These are phyloP conservation scores for Stereocaulon alpinum DNA, from an alignment of 495 filamentous ascomycete genomes.

Conservation along the genomic window DNA sequence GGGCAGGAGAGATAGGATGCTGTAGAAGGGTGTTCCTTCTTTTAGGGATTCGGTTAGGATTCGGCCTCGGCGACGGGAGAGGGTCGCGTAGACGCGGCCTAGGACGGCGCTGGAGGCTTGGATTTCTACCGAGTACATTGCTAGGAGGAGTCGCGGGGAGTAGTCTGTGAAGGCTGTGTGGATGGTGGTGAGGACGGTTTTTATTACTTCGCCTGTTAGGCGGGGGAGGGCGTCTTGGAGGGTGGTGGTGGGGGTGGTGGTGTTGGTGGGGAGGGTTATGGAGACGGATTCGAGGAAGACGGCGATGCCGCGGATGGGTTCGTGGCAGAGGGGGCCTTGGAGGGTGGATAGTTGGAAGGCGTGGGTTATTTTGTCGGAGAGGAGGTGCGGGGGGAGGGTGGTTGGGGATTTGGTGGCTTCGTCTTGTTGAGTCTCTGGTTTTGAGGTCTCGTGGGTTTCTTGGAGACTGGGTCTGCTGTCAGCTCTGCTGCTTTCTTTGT, in stretches of 20 bases:
- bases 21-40: constrained; percentile 94
- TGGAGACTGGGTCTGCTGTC: constrained; percentile 10
- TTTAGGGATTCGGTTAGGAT: constrained; percentile 87
- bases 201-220: constrained; percentile 83
- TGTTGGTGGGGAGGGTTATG: constrained; percentile 34
- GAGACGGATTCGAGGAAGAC: constrained; percentile 79
- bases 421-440: constrained; percentile 3
- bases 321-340: constrained; percentile 83
- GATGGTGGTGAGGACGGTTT: constrained; percentile 76
- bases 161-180: constrained; percentile 85
- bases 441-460: constrained; percentile 11
- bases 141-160: constrained; percentile 83
- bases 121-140: constrained; percentile 98
- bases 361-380: constrained; percentile 82
- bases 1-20: constrained; percentile 73
- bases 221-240: constrained; percentile 27
- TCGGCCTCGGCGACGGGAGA: constrained; percentile 80
- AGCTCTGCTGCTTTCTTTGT: not conserved
- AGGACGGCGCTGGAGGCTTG: constrained; percentile 94
- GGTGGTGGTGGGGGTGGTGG: too few species aligned
- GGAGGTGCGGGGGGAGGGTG: constrained; percentile 56
- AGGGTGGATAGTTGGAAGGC: constrained; percentile 89
- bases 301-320: constrained; percentile 87
- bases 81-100: constrained; percentile 85
- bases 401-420: constrained; percentile 18